phyloP scores from a whole-genome alignment of 306 rosid species.

The Malus fusca region DNA sequence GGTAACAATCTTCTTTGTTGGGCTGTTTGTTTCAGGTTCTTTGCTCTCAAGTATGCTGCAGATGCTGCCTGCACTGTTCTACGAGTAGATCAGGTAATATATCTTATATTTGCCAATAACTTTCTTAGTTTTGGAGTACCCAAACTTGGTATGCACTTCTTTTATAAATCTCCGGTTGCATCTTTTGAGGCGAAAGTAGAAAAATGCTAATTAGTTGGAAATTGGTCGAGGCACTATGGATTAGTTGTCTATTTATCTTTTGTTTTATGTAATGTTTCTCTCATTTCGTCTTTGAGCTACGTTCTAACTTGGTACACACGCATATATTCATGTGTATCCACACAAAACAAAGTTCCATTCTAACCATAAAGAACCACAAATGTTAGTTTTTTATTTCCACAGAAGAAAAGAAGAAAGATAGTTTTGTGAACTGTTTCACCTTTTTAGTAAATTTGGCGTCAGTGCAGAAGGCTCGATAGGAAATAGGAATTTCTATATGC shows the following conservation, averaged over 20 bases:
- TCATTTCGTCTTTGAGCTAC: neutral
- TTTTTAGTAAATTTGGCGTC: neutral
- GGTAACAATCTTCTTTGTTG: conserved; percentile 7
- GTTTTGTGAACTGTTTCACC: neutral
- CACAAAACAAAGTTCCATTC: neutral
- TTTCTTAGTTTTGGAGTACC: neutral
- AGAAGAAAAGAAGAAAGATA: neutral
- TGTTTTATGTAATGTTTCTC: neutral
- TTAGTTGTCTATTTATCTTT: neutral
- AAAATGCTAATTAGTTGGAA: neutral
- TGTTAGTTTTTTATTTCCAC: neutral
- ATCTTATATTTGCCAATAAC: neutral
- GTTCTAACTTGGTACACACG: neutral
- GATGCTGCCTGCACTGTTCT: conserved; percentile 92
- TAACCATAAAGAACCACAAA: neutral
- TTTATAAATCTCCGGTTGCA: neutral
- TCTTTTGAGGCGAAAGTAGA: neutral
- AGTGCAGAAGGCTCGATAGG: neutral
- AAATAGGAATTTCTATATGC: neutral
- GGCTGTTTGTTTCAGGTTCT: conserved; percentile 34
- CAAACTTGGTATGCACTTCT: neutral
- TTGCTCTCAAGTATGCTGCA: conserved; percentile 79
- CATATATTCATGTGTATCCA: neutral
- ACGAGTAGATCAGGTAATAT: conserved; percentile 78
- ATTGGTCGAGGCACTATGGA: neutral